Percentiles rank a stretch among this genome's conserved stretches.
Conservation (phyloP, 768 basidiomycete species). For the Suillus subaureus region DNA sequence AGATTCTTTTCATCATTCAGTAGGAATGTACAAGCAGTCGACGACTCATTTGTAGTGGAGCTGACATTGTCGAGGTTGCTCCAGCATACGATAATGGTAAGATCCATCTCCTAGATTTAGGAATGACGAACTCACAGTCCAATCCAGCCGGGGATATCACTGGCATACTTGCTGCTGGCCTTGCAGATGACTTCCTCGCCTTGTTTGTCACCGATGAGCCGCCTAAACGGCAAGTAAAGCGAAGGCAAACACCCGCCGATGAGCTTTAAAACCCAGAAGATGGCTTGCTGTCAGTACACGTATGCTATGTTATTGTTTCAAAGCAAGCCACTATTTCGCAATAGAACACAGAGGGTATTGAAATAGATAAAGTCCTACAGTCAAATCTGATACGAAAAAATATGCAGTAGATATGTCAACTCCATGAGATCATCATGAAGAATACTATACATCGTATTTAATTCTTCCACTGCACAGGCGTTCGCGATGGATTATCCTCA, state of each 20-base stretch:
- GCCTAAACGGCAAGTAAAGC: slow-evolving; percentile 26
- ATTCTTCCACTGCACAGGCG: slow-evolving; percentile 52
- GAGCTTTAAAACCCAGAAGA: slow-evolving; percentile 26
- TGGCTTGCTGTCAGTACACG: background rate
- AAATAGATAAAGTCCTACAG: slow-evolving; percentile 13
- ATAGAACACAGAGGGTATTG: slow-evolving; percentile 29
- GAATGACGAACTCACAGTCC: slow-evolving; percentile 6
- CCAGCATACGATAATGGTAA: slow-evolving; percentile 73
- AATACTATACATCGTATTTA: slow-evolving; percentile 14
- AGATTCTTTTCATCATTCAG: slow-evolving; percentile 24
- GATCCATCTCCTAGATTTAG: slow-evolving; percentile 16
- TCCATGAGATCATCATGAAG: background rate
- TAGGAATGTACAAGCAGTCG: background rate
- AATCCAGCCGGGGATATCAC: slow-evolving; percentile 59
- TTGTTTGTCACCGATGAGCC: slow-evolving; percentile 53
- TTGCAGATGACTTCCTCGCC: slow-evolving; percentile 70
- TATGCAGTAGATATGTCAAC: background rate
- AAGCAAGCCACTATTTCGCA: slow-evolving; percentile 4
- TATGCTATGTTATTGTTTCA: background rate
- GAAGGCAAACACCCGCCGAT: slow-evolving; percentile 22
- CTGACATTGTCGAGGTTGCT: slow-evolving; percentile 76
- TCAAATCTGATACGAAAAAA: slow-evolving; percentile 12
- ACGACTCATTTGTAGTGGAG: slow-evolving; percentile 46
- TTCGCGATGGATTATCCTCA: slow-evolving; percentile 52
- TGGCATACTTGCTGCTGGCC: slow-evolving; percentile 65